These are phyloP conservation scores for Penicillium sp. DNA, from an alignment of 2,329 filamentous ascomycete species.

Conservation along the genomic window DNA sequence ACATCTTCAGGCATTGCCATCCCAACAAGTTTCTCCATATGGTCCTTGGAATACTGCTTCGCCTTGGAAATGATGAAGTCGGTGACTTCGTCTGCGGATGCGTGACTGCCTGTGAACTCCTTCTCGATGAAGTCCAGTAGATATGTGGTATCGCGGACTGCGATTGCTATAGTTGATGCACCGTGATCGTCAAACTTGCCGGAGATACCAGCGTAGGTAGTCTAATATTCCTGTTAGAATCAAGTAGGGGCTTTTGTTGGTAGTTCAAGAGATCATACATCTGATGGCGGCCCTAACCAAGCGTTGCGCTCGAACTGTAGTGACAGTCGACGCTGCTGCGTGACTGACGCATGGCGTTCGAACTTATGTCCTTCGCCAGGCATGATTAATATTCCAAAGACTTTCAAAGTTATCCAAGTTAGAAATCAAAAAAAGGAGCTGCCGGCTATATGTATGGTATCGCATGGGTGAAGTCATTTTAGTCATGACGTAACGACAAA, in stretches of 20 bases:
- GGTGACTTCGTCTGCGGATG: slow-evolving; percentile 49
- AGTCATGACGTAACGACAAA: slow-evolving; percentile 13
- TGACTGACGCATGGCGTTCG: slow-evolving; percentile 30
- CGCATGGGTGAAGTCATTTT: slow-evolving; percentile 1
- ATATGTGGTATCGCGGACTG: slow-evolving; percentile 72
- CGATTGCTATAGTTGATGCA: slow-evolving; percentile 61
- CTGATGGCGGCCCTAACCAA: slow-evolving; percentile 40
- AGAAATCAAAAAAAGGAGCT: background rate
- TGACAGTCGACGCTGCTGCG: slow-evolving; percentile 35
- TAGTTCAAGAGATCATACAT: slow-evolving; percentile 26
- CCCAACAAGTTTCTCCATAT: slow-evolving; percentile 72
- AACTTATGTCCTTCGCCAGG: slow-evolving; percentile 1
- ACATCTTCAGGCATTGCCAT: slow-evolving; percentile 65
- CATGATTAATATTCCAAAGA: slow-evolving; percentile 2
- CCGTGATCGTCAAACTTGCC: slow-evolving; percentile 36
- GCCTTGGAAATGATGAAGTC: slow-evolving; percentile 60
- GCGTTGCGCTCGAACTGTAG: slow-evolving; percentile 31
- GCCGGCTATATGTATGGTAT: background rate
- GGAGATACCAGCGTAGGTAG: slow-evolving; percentile 44
- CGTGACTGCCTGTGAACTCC: slow-evolving; percentile 50
- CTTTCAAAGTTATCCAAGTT: background rate
- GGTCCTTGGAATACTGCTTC: slow-evolving; percentile 59
- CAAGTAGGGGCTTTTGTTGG: background rate
- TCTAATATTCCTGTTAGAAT: slow-evolving; percentile 25
- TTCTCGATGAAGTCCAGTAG: slow-evolving; percentile 69